These are phyloP conservation scores for Fusarium falciforme DNA, from an alignment of 2,329 filamentous ascomycete genomes.

Conservation along the genomic window DNA sequence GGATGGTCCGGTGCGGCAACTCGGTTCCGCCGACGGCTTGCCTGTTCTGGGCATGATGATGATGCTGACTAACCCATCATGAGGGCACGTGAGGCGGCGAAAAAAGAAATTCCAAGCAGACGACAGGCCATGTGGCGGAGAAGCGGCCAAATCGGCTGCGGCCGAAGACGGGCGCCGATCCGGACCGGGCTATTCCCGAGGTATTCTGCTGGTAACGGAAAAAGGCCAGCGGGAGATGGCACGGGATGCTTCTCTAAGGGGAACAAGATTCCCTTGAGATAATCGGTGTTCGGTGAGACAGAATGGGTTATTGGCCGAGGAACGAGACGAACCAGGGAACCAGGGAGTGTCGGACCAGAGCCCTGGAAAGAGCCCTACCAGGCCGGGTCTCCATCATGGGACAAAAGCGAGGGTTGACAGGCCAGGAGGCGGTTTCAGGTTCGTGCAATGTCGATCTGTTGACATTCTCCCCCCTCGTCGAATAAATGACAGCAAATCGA, in stretches of 20 bases:
- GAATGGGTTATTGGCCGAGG: neutral
- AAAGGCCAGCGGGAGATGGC: neutral
- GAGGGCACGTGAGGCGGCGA: conserved; percentile 19
- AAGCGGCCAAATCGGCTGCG: conserved; percentile 3
- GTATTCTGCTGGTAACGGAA: neutral
- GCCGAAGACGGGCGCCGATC: conserved; percentile 5
- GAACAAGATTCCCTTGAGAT: neutral
- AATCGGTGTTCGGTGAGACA: neutral
- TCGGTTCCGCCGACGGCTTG: conserved; percentile 22
- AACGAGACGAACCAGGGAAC: neutral
- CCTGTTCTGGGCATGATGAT: neutral
- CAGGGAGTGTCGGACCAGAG: neutral
- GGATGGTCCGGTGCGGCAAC: neutral
- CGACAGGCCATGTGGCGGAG: conserved; percentile 21
- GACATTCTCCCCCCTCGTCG: conserved; percentile 1
- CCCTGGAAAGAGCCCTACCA: neutral
- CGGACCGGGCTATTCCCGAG: conserved; percentile 11
- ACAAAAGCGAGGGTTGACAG: neutral
- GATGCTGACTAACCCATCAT: conserved; percentile 1
- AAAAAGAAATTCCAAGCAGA: neutral
- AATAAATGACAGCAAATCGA: neutral
- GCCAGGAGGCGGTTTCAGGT: neutral
- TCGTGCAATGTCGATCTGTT: neutral
- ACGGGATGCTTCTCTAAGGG: neutral
- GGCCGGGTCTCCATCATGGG: neutral